Evolutionary conservation across 2,329 filamentous ascomycete genomes (phyloP).

Genomic region (Diplodia mutila): DNA sequence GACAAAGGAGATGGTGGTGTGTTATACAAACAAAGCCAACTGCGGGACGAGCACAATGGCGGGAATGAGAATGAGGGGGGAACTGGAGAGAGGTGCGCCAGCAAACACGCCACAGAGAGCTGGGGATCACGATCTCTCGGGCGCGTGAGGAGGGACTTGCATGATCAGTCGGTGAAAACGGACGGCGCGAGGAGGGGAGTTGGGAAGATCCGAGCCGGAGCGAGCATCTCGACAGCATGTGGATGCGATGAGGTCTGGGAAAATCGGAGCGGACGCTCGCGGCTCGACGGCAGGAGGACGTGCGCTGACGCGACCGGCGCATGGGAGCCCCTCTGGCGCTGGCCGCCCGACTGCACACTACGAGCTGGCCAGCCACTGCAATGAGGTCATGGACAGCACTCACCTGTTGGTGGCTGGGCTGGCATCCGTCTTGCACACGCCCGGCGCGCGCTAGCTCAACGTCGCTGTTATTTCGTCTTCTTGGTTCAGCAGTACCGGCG

Average conservation of each 20-base stretch:
- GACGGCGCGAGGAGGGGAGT: neutral
- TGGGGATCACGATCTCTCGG: neutral
- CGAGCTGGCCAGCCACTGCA: neutral
- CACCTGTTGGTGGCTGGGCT: conserved; percentile 9
- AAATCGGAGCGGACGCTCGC: neutral
- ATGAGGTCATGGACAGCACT: conserved; percentile 5
- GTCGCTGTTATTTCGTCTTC: neutral
- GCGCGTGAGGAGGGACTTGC: neutral
- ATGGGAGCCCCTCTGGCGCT: conserved; percentile 10
- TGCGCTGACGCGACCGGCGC: conserved; percentile 19
- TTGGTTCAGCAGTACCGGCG: neutral
- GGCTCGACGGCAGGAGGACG: conserved; percentile 6
- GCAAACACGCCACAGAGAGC: neutral
- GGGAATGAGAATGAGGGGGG: neutral
- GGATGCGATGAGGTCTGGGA: conserved; percentile 14
- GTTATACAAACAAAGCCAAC: neutral
- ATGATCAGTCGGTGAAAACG: conserved; percentile 3
- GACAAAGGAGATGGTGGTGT: neutral
- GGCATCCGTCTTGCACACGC: conserved; percentile 1
- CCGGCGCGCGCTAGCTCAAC: conserved; percentile 11
- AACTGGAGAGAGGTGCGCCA: neutral
- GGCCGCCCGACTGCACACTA: neutral
- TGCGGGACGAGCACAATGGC: neutral
- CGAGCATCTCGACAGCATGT: neutral
- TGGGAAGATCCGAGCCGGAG: neutral